Conservation (phyloP, 768 basidiomycete species). For the Termitomyces heimii region DNA sequence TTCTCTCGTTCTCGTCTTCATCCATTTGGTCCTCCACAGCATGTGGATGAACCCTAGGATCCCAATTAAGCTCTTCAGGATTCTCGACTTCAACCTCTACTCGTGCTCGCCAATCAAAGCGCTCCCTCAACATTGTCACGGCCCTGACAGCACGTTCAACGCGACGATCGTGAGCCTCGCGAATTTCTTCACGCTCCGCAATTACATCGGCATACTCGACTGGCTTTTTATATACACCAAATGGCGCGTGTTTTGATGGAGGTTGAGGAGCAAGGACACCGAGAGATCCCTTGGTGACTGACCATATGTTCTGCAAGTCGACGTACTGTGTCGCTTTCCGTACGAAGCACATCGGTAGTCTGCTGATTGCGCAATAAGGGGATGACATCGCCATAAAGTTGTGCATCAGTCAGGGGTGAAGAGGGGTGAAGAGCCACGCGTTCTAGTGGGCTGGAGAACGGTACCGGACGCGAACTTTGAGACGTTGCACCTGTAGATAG, state of each 20-base stretch:
- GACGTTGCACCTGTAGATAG: conserved; percentile 6
- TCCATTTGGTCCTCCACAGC: conserved; percentile 3
- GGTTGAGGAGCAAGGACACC: conserved; percentile 37
- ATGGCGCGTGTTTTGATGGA: conserved; percentile 10
- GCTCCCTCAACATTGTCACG: conserved; percentile 70
- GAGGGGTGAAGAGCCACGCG: conserved; percentile 65
- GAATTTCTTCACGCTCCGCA: conserved; percentile 59
- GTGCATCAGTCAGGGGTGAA: conserved; percentile 49
- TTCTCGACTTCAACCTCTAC: conserved; percentile 76
- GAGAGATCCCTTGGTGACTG: conserved; percentile 49
- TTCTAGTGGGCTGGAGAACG: conserved; percentile 46
- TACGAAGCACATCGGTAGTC: conserved; percentile 66
- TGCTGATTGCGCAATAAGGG: conserved; percentile 76
- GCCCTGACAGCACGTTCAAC: conserved; percentile 75
- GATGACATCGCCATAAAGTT: conserved; percentile 69
- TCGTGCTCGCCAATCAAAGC: conserved; percentile 79
- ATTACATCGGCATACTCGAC: conserved; percentile 58
- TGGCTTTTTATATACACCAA: conserved; percentile 26
- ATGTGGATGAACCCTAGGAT: conserved; percentile 34
- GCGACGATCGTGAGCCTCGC: conserved; percentile 65
- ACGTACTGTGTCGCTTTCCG: conserved; percentile 69
- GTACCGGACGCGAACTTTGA: conserved; percentile 4
- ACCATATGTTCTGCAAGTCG: conserved; percentile 62
- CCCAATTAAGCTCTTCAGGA: conserved; percentile 76
- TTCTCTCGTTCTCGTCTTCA: conserved; percentile 18